These are phyloP conservation scores for Achlya hypogyna DNA, from an alignment of 352 stramenopile genomes.

Conservation along the genomic window DNA sequence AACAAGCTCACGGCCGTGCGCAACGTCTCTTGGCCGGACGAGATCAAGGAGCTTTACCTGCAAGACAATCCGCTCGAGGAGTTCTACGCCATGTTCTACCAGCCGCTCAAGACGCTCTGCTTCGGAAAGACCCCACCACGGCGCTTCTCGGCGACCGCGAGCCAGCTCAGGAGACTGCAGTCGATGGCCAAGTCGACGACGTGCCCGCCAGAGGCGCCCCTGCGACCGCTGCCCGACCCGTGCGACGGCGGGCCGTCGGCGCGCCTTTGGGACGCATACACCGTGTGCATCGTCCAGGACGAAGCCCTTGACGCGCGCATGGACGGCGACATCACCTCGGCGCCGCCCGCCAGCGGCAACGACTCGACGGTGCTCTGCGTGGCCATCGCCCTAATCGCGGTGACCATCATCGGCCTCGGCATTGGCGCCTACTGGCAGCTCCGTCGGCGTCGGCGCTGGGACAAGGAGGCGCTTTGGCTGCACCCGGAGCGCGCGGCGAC, in stretches of 20 bases:
- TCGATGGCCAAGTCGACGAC: background rate
- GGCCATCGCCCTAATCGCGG: background rate
- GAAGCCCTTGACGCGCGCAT: background rate
- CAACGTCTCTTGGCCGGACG: background rate
- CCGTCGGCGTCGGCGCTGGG: background rate
- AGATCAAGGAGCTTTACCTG: background rate
- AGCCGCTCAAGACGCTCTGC: background rate
- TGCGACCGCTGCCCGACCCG: background rate
- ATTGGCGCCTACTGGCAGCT: background rate
- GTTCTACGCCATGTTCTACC: background rate
- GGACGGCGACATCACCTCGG: background rate
- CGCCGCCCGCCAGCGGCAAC: too few relatives aligned
- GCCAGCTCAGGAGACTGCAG: background rate
- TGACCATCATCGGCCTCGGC: background rate
- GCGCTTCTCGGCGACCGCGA: background rate
- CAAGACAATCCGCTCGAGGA: background rate
- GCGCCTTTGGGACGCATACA: background rate
- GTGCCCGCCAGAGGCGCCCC: too few relatives aligned
- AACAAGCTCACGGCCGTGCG: background rate
- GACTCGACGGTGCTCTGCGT: background rate
- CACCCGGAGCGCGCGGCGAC: background rate
- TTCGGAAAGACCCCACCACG: background rate
- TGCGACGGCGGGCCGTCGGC: background rate
- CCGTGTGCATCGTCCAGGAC: background rate
- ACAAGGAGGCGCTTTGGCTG: background rate